Percentiles rank a stretch among this genome's conserved stretches.
Evolutionary conservation across 768 basidiomycete species (phyloP).

Genomic region (Leccinum incarnatum): DNA sequence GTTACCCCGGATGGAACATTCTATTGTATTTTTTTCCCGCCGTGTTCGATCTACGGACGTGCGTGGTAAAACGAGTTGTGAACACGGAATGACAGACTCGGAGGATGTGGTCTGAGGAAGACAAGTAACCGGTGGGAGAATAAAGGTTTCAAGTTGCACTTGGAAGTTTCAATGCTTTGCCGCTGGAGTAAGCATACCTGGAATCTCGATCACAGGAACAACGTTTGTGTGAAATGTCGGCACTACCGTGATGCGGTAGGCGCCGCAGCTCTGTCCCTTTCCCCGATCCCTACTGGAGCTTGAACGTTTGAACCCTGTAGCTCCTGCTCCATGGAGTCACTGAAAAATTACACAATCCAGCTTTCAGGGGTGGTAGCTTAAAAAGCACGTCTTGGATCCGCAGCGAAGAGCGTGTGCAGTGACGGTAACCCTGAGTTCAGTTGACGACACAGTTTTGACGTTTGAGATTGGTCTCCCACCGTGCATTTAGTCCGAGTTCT

Average conservation of each 20-base stretch:
- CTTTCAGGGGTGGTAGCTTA: constrained; percentile 71
- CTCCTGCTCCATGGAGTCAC: constrained; percentile 49
- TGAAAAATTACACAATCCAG: constrained; percentile 84
- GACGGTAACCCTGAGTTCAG: constrained; percentile 55
- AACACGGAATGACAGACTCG: constrained; percentile 90
- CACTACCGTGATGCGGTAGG: not conserved
- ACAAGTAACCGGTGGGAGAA: constrained; percentile 63
- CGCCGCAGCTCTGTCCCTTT: not conserved
- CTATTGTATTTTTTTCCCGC: constrained; percentile 20
- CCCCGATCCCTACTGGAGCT: constrained; percentile 40
- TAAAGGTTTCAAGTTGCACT: constrained; percentile 55
- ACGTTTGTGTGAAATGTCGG: not conserved
- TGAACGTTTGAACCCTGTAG: constrained; percentile 50
- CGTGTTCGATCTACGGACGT: constrained; percentile 52
- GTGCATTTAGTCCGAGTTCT: constrained; percentile 50
- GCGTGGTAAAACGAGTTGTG: constrained; percentile 72
- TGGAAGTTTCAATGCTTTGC: constrained; percentile 68
- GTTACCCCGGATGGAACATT: constrained; percentile 68
- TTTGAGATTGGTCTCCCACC: constrained; percentile 70
- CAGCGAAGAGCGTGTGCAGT: not conserved
- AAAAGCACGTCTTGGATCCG: constrained; percentile 55
- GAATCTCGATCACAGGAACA: not conserved
- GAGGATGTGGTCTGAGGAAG: constrained; percentile 71
- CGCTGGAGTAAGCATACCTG: not conserved
- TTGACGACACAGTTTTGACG: constrained; percentile 50